phyloP scores from a whole-genome alignment of 106 monocot genomes.

The Amphibolis antarctica region DNA sequence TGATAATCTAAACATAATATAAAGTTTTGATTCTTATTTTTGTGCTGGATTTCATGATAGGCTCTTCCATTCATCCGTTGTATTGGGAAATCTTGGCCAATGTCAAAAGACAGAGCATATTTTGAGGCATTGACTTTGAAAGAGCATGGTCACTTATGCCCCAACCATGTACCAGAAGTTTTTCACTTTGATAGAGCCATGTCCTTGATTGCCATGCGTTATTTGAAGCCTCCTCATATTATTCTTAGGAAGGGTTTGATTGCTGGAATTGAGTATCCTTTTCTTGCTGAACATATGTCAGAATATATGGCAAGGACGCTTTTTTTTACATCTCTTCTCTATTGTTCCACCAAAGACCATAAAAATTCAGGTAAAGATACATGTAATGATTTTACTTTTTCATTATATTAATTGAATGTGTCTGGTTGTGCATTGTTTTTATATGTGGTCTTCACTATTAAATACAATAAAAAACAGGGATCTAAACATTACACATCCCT shows the following conservation, averaged over 20 bases:
- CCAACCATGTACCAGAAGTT: slow-evolving; percentile 83
- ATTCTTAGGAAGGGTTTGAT: slow-evolving; percentile 93
- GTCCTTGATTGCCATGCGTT: slow-evolving; percentile 87
- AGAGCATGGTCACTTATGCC: slow-evolving; percentile 69
- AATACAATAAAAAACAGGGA: too few species aligned
- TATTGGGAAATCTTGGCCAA: slow-evolving; percentile 89
- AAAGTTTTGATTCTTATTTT: background rate
- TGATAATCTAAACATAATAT: background rate
- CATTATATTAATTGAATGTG: background rate
- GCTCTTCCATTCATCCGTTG: slow-evolving; percentile 90
- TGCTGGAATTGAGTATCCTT: slow-evolving; percentile 83
- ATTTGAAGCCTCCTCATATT: slow-evolving; percentile 89
- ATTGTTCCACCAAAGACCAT: slow-evolving; percentile 50
- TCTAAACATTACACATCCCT: too few species aligned
- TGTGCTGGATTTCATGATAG: slow-evolving; percentile 11
- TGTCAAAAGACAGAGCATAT: slow-evolving; percentile 88
- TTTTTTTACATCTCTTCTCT: slow-evolving; percentile 88
- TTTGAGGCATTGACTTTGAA: slow-evolving; percentile 62
- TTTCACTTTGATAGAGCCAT: slow-evolving; percentile 80
- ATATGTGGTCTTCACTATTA: too few species aligned
- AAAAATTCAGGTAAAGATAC: slow-evolving; percentile 47
- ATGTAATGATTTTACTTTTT: background rate
- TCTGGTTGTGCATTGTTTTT: too few species aligned
- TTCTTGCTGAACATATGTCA: slow-evolving; percentile 84
- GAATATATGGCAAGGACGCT: slow-evolving; percentile 89